phyloP scores from a whole-genome alignment of 305 asterid species.

The Ajuga reptans region DNA sequence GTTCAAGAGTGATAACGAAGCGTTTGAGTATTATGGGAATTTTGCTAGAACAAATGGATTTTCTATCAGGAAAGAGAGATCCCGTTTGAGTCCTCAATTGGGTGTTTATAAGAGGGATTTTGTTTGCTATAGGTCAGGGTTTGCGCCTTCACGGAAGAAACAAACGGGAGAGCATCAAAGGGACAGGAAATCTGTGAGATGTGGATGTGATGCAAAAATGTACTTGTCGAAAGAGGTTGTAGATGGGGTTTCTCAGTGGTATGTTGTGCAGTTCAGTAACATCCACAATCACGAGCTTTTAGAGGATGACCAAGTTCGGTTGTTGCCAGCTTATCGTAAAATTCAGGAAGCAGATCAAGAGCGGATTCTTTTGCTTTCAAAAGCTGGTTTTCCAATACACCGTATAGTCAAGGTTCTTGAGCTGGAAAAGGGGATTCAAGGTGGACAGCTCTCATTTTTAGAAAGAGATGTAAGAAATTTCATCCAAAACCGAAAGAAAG shows the following conservation, averaged over 20 bases:
- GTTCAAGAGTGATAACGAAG: conserved; percentile 49
- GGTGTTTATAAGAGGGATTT: conserved; percentile 67
- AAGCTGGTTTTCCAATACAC: conserved; percentile 59
- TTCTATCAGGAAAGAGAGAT: conserved; percentile 54
- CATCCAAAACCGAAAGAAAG: conserved; percentile 51
- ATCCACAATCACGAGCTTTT: conserved; percentile 61
- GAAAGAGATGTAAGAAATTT: conserved; percentile 72
- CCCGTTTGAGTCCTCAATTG: conserved; percentile 57
- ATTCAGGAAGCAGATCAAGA: conserved; percentile 64
- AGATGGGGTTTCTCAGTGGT: conserved; percentile 55
- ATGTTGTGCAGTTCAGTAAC: conserved; percentile 56
- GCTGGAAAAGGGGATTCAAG: conserved; percentile 54
- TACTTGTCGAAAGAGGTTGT: conserved; percentile 53
- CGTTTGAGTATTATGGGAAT: conserved; percentile 44
- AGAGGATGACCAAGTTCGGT: conserved; percentile 59
- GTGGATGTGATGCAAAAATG: conserved; percentile 68
- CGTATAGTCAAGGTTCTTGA: conserved; percentile 61
- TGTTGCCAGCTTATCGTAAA: conserved; percentile 64
- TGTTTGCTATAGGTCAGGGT: conserved; percentile 59
- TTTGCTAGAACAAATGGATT: conserved; percentile 61
- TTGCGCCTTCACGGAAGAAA: conserved; percentile 56
- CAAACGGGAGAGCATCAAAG: conserved; percentile 45
- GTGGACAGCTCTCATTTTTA: conserved; percentile 48
- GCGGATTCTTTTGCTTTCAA: conserved; percentile 49
- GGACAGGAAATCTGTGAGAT: conserved; percentile 56